These are phyloP conservation scores for Pterulicium gracile DNA, from an alignment of 1,284 basidiomycete genomes.

Conservation along the genomic window DNA sequence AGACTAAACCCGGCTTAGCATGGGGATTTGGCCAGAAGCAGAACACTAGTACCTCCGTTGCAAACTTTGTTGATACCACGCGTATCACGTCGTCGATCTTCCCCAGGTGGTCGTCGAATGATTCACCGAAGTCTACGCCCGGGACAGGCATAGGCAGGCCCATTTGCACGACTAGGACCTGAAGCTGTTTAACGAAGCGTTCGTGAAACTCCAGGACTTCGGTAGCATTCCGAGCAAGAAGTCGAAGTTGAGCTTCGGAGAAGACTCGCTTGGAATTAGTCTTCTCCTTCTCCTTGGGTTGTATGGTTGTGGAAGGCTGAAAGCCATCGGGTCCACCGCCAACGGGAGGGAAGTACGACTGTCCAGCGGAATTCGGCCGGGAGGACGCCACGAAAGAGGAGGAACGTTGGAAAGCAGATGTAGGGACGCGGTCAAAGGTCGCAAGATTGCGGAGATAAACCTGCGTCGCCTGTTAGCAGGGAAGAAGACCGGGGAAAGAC, in stretches of 20 bases:
- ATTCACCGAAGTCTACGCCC: constrained; percentile 12
- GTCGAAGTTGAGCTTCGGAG: constrained; percentile 40
- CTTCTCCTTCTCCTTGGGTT: constrained; percentile 26
- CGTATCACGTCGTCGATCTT: background rate
- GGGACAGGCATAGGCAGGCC: constrained; percentile 30
- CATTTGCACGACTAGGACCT: constrained; percentile 40
- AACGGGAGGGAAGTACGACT: constrained; percentile 18
- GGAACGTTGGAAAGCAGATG: constrained; percentile 29
- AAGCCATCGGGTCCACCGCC: constrained; percentile 11
- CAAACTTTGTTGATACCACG: constrained; percentile 35
- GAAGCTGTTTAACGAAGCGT: constrained; percentile 51
- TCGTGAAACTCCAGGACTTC: constrained; percentile 71
- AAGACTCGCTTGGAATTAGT: constrained; percentile 33
- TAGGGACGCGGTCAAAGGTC: constrained; percentile 22
- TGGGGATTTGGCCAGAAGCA: constrained; percentile 7
- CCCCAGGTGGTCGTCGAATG: constrained; percentile 13
- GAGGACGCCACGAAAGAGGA: constrained; percentile 31
- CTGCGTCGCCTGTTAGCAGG: constrained; percentile 20
- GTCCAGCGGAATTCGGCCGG: constrained; percentile 26
- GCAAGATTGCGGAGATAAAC: constrained; percentile 21
- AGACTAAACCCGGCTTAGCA: constrained; percentile 34
- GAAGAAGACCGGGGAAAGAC: constrained; percentile 34
- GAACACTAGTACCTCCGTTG: constrained; percentile 40
- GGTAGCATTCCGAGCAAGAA: constrained; percentile 61
- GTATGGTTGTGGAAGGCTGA: constrained; percentile 13